Evolutionary conservation across 345 rosid species (phyloP).

Genomic region (Dipteronia dyeriana): DNA sequence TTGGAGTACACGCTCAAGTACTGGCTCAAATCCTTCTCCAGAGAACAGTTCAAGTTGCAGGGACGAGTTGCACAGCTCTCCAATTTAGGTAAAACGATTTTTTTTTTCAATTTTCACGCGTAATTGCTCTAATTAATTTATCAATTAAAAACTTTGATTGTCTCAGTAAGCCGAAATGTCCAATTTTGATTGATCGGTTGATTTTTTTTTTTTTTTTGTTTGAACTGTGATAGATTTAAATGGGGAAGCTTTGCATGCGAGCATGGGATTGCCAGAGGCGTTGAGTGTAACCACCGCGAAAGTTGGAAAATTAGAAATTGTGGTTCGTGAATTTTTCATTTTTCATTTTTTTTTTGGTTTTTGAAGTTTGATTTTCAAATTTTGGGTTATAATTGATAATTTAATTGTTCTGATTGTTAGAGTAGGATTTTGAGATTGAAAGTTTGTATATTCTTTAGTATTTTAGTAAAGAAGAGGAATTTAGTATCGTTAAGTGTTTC

Average conservation of each 20-base stretch:
- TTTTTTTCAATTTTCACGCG: not conserved
- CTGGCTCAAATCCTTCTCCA: constrained; percentile 98
- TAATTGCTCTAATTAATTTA: constrained; percentile 1
- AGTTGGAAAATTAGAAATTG: constrained; percentile 84
- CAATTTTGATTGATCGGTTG: not conserved
- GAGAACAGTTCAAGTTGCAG: constrained; percentile 95
- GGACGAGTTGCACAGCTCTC: constrained; percentile 93
- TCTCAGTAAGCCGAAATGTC: not conserved
- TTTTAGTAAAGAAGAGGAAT: not conserved
- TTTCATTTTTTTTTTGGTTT: not conserved
- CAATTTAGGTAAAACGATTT: constrained; percentile 54
- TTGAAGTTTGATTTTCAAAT: constrained; percentile 1
- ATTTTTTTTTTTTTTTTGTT: not conserved
- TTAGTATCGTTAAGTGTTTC: not conserved
- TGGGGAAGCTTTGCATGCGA: constrained; percentile 97
- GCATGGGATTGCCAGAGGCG: constrained; percentile 97
- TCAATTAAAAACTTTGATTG: not conserved
- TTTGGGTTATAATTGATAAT: not conserved
- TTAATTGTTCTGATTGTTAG: not conserved
- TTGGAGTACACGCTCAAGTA: constrained; percentile 98
- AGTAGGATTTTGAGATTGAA: not conserved
- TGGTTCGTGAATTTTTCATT: constrained; percentile 45
- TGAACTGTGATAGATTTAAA: constrained; percentile 61
- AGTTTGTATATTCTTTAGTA: not conserved
- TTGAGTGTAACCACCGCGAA: constrained; percentile 81